phyloP scores from a whole-genome alignment of 129 eudicot genomes.

The Rutidosis leptorrhynchoides region DNA sequence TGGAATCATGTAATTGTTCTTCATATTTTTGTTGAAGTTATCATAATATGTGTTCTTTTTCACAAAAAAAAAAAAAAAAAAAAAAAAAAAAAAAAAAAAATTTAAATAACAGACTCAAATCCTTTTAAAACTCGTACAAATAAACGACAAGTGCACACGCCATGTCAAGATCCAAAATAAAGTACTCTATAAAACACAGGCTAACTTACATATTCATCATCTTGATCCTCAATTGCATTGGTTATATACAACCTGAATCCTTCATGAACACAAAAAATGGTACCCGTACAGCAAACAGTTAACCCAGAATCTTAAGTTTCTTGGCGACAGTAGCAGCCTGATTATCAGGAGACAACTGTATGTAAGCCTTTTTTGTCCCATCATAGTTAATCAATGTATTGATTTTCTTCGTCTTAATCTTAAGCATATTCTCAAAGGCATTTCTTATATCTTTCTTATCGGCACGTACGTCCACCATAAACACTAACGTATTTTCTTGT shows the following conservation, averaged over 20 bases:
- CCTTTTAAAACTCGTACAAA: not conserved
- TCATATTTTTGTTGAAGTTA: not conserved
- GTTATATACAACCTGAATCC: constrained; percentile 23
- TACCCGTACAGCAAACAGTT: constrained; percentile 3
- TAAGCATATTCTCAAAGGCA: constrained; percentile 51
- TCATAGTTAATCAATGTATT: constrained; percentile 53
- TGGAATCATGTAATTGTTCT: not conserved
- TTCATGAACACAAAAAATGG: constrained; percentile 4
- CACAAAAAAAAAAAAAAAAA: not conserved
- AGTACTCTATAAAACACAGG: not conserved
- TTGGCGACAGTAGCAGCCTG: constrained; percentile 62
- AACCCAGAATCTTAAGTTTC: constrained; percentile 40
- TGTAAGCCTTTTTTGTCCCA: constrained; percentile 67
- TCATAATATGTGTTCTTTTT: not conserved
- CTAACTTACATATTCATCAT: constrained; percentile 8
- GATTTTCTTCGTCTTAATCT: constrained; percentile 51
- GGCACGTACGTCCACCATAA: constrained; percentile 56
- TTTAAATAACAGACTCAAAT: not conserved
- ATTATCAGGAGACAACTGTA: constrained; percentile 40
- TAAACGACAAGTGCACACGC: not conserved
- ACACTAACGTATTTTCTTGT: constrained; percentile 47
- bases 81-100: constrained; percentile 2
- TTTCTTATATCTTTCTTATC: constrained; percentile 58
- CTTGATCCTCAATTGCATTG: constrained; percentile 22
- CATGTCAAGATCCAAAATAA: constrained; percentile 9